Percentiles rank a stretch among this genome's conserved stretches.
Evolutionary conservation across 148 eudicot genomes (phyloP).

Genomic region (Gaultheria prostrata): DNA sequence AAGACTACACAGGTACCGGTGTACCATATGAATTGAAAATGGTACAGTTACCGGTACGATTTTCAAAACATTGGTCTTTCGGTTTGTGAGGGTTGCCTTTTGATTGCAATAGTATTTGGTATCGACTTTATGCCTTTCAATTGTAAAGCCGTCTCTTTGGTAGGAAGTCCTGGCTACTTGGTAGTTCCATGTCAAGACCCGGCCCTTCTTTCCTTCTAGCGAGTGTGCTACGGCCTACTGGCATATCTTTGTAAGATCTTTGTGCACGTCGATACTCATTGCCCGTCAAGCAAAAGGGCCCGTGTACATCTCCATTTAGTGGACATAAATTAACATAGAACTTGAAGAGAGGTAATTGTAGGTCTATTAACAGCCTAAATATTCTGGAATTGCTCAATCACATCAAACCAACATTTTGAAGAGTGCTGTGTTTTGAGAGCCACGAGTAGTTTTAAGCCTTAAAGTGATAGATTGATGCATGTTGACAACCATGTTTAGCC

Average conservation of each 20-base stretch:
- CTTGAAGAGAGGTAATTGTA: not conserved
- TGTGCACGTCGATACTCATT: not conserved
- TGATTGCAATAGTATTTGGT: not conserved
- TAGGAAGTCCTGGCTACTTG: not conserved
- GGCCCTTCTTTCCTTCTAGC: not conserved
- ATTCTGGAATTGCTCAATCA: not conserved
- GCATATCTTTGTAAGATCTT: not conserved
- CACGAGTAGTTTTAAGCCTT: not conserved
- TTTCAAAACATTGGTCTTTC: too few species aligned
- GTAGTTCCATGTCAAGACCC: not conserved
- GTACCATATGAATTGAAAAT: too few species aligned
- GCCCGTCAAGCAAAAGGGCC: too few species aligned
- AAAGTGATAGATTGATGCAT: not conserved
- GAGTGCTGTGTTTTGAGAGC: not conserved
- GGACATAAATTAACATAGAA: too few species aligned
- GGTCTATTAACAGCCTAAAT: not conserved
- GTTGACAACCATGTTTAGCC: not conserved
- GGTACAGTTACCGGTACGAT: too few species aligned
- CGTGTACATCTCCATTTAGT: too few species aligned
- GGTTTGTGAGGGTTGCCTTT: not conserved
- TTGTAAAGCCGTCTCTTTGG: not conserved
- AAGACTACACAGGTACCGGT: too few species aligned
- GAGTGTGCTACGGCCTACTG: not conserved
- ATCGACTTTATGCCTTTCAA: not conserved
- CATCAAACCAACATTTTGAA: not conserved